Percentiles rank a stretch among this genome's conserved stretches.
Conservation (phyloP, 1,284 basidiomycete species). For the Tilletiaria anomala region DNA sequence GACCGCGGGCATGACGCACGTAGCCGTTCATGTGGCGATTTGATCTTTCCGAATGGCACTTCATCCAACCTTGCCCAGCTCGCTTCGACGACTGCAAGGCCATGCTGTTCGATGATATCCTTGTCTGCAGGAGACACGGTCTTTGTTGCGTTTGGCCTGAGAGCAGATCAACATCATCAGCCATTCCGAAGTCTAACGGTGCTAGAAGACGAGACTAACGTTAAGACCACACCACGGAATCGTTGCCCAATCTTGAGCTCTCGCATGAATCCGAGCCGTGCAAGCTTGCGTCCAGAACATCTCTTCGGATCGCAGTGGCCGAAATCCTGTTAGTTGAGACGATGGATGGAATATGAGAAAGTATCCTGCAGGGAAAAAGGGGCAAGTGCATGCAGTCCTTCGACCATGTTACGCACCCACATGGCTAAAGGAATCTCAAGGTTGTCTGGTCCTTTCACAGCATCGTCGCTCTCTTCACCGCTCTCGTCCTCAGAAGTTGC, state of each 20-base stretch:
- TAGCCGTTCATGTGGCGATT: slow-evolving; percentile 77
- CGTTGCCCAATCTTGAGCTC: slow-evolving; percentile 70
- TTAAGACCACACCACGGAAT: slow-evolving; percentile 81
- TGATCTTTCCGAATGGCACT: slow-evolving; percentile 83
- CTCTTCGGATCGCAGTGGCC: slow-evolving; percentile 89
- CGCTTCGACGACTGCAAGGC: slow-evolving; percentile 90
- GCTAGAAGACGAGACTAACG: slow-evolving; percentile 50
- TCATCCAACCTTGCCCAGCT: slow-evolving; percentile 92
- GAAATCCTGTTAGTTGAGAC: too few relatives aligned
- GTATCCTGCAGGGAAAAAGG: too few relatives aligned
- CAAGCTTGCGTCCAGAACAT: slow-evolving; percentile 87
- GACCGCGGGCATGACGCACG: slow-evolving; percentile 46
- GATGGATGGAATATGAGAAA: too few relatives aligned
- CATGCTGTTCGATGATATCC: slow-evolving; percentile 59
- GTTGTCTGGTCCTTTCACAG: too few relatives aligned
- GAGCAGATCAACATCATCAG: slow-evolving; percentile 1
- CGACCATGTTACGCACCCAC: too few relatives aligned
- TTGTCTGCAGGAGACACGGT: slow-evolving; percentile 71
- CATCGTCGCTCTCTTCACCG: too few relatives aligned
- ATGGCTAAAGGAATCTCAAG: too few relatives aligned
- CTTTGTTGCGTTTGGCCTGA: slow-evolving; percentile 71
- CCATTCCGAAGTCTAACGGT: background rate
- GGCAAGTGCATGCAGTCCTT: too few relatives aligned
- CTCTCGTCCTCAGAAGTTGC: too few relatives aligned
- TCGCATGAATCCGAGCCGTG: slow-evolving; percentile 68